These are phyloP conservation scores for Plasmodium reichenowi DNA, from an alignment of 169 alveolate genomes.

Conservation along the genomic window DNA sequence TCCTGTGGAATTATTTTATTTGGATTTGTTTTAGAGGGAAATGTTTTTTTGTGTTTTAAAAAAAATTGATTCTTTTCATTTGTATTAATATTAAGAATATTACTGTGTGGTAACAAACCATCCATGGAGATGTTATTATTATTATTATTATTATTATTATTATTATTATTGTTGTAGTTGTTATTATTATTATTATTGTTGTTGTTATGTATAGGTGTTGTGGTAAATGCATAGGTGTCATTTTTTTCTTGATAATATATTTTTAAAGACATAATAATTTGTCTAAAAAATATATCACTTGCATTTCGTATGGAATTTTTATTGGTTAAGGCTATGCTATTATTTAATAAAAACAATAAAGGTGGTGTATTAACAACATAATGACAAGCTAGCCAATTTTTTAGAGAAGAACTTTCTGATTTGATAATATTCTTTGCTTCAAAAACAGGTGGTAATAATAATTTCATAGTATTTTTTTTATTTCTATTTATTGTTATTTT, in stretches of 20 bases:
- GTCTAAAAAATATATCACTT: constrained; percentile 82
- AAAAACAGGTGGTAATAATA: constrained; percentile 72
- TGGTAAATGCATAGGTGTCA: constrained; percentile 69
- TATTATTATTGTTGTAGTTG: too few species aligned
- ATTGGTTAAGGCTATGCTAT: constrained; percentile 80
- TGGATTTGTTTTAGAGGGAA: too few species aligned
- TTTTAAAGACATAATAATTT: constrained; percentile 82
- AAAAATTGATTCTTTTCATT: constrained; percentile 1
- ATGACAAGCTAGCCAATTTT: constrained; percentile 86
- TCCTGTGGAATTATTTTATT: neutral
- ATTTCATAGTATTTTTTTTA: constrained; percentile 73
- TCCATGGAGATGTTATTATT: constrained; percentile 13
- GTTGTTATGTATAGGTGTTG: constrained; percentile 39
- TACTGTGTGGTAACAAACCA: constrained; percentile 16
- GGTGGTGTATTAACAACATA: constrained; percentile 86
- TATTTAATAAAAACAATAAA: constrained; percentile 79
- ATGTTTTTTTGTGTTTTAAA: too few species aligned
- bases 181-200: too few species aligned
- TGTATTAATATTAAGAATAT: constrained; percentile 14
- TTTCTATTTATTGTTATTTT: constrained; percentile 55
- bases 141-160: too few species aligned
- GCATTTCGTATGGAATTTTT: constrained; percentile 80
- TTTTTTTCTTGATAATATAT: constrained; percentile 67
- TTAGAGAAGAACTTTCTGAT: constrained; percentile 76
- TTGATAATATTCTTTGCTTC: constrained; percentile 78